Evolutionary conservation across 2,329 filamentous ascomycete species (phyloP).

Genomic region (Pezicula carpinea): DNA sequence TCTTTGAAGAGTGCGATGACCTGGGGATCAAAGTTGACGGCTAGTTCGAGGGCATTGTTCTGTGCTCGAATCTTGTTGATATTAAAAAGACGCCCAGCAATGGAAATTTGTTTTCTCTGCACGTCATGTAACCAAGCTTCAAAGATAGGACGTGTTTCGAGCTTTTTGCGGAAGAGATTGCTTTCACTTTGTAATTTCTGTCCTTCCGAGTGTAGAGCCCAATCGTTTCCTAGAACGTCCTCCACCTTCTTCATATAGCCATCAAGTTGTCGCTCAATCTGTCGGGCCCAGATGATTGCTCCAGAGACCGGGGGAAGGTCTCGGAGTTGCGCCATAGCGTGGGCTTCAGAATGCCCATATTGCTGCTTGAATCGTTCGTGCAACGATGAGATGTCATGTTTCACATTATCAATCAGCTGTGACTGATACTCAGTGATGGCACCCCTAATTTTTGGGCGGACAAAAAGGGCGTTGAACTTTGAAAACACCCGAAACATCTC

Average conservation of each 20-base stretch:
- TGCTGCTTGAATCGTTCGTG: constrained; percentile 99
- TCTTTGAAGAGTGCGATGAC: constrained; percentile 99
- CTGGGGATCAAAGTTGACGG: constrained; percentile 95
- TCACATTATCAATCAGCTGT: constrained; percentile 96
- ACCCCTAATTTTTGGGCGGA: constrained; percentile 96
- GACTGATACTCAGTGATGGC: constrained; percentile 98
- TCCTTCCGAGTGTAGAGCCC: constrained; percentile 90
- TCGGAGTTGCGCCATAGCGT: constrained; percentile 95
- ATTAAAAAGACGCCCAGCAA: constrained; percentile 86
- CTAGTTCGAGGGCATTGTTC: constrained; percentile 81
- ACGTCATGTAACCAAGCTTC: constrained; percentile 95
- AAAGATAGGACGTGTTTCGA: constrained; percentile 90
- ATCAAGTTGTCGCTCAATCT: constrained; percentile 93
- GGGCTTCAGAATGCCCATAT: constrained; percentile 95
- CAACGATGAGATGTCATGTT: constrained; percentile 86
- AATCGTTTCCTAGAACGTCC: constrained; percentile 90
- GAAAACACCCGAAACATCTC: constrained; percentile 99
- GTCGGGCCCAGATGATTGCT: constrained; percentile 94
- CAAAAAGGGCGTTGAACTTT: constrained; percentile 98
- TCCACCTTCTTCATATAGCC: constrained; percentile 99
- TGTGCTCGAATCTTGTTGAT: constrained; percentile 86
- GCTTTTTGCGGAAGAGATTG: constrained; percentile 89
- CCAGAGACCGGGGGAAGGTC: constrained; percentile 94
- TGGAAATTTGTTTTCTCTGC: constrained; percentile 80
- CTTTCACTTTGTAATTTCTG: constrained; percentile 91